Base-by-base conservation (phyloP, 352 stramenopile genomes). In the Achlya hypogyna region DNA sequence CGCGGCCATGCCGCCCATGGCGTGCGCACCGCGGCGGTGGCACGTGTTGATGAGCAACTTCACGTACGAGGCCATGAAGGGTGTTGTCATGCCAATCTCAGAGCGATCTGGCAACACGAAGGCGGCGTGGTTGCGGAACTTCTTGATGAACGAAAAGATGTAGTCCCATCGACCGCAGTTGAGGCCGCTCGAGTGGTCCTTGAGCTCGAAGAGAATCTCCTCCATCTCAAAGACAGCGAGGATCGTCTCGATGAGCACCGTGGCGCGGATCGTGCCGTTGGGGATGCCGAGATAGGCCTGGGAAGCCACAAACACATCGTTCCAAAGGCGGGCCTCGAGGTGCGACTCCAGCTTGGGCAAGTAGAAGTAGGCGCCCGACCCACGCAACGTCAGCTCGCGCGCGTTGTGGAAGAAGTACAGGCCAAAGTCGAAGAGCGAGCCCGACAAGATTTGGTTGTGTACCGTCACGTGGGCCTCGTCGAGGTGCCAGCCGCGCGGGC, bases 141-240 rank as follows among this genome's bases (percentile, higher is more conserved):
- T 95, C 77, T 98, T 98, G 72, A 98, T 98, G 78, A 97, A 98
- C 38, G 88, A 97, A 75, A 98, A 98, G 47, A 98, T 94, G 74
- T 98, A 98, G 79, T 98, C 95, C 93, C 94, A 99, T 54, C 95
- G 89, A 29, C 96, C 96, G 70, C 94, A 98, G 78, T 99, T 99
- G 43, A 99, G 79, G 22, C 95, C 96, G 29, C 93, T 82, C 47
- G 89, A 98, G 81, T 99, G 95, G 62, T 98, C 82, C 38, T 89
- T 87, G 52, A 99, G 78, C 74, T 98, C 94, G 73, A 98, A 98
- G 49, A 98, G 77, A 58, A 93, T 92, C 65, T 98, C 96, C 63
- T 99, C 94, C 92, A 98, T 98, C 76, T 98, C 88, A 78, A 98
- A 98, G 10, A 96, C 93, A 5, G 95, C 95, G 40, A 96, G 84